Evolutionary conservation across 2,329 filamentous ascomycete species (phyloP).

Genomic region (Aspergillus sergii): DNA sequence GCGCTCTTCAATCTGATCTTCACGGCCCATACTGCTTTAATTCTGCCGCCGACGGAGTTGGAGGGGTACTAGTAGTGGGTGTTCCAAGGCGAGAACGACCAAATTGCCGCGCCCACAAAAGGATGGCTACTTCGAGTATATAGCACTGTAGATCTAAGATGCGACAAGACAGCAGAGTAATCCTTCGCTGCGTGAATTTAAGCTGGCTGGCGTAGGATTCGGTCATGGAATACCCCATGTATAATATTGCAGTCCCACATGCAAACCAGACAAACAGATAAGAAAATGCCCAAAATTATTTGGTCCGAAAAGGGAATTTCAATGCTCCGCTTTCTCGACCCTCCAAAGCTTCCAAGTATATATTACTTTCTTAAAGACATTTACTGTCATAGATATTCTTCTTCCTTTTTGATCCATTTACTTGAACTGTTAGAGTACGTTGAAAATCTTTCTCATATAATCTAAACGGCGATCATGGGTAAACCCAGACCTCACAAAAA

Average conservation of each 20-base stretch:
- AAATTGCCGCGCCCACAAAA: background rate
- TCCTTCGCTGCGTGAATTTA: slow-evolving; percentile 1
- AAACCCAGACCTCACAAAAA: slow-evolving; percentile 55
- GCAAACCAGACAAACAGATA: slow-evolving; percentile 46
- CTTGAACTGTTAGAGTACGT: slow-evolving; percentile 14
- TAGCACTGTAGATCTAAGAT: background rate
- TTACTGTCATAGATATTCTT: background rate
- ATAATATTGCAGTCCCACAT: slow-evolving; percentile 37
- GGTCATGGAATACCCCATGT: slow-evolving; percentile 19
- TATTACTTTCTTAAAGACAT: background rate
- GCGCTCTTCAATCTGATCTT: slow-evolving; percentile 93
- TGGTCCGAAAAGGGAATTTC: slow-evolving; percentile 21
- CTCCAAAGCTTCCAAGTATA: slow-evolving; percentile 5
- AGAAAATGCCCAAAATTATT: slow-evolving; percentile 33
- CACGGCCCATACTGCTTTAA: slow-evolving; percentile 53
- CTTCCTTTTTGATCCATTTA: background rate
- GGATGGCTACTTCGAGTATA: background rate
- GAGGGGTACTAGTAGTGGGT: slow-evolving; percentile 29
- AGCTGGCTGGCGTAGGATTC: slow-evolving; percentile 11
- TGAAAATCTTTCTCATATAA: background rate
- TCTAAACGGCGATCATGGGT: slow-evolving; percentile 45
- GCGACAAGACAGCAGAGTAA: background rate
- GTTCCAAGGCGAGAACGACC: slow-evolving; percentile 2
- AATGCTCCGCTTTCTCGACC: slow-evolving; percentile 15
- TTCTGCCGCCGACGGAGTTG: slow-evolving; percentile 27